Evolutionary conservation across 2,329 filamentous ascomycete genomes (phyloP), one percentile per base, ranked within the genome.

Genomic region (Fusarium torreyae): DNA sequence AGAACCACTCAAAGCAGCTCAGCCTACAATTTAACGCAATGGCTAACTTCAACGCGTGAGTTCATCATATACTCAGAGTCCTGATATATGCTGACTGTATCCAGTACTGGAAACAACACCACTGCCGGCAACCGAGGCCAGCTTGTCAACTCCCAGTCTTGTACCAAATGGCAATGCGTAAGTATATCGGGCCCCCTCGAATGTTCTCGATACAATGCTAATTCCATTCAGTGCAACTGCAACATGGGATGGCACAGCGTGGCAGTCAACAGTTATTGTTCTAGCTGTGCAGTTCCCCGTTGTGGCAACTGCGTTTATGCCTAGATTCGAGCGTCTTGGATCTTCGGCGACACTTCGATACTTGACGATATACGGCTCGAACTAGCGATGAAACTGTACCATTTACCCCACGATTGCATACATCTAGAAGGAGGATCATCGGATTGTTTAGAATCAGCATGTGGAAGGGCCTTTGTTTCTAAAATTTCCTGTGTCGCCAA

Each of bases 241-340:
- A 3, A 1, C 2, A 2, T 7, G 5, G 68, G 68, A 3, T 61
- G 53, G 55, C 54, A 59, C 4, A 33, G 5, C 36, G 1, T 45
- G 0, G 6, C 9, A 1, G 8, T 15, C 26, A 24, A 67, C 14
- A 0, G 14, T 9, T 5, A n/a, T 34, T 69, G 67, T 4, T 42
- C 57, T 5, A 6, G 4, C 1, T 70, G 67, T 13, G 3, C 18
- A 0, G 14, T 24, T 9, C 20, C 10, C 18, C 76, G 75, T 3
- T 77, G 76, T 44, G 0, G 1, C 1, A 3, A 50, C 31, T 77
- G 75, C 51, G n/a, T 5, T 31, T 77, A 74, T 55, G 55, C 15
- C 38, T 49, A 57, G 36, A 31, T 5, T 5, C 4, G 7, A 3
- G 3, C 7, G 15, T 6, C 8, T 14, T 17, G 6, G 13, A 8